Conservation (phyloP, 805 yeast species). For the Cephaloascus albidus region DNA sequence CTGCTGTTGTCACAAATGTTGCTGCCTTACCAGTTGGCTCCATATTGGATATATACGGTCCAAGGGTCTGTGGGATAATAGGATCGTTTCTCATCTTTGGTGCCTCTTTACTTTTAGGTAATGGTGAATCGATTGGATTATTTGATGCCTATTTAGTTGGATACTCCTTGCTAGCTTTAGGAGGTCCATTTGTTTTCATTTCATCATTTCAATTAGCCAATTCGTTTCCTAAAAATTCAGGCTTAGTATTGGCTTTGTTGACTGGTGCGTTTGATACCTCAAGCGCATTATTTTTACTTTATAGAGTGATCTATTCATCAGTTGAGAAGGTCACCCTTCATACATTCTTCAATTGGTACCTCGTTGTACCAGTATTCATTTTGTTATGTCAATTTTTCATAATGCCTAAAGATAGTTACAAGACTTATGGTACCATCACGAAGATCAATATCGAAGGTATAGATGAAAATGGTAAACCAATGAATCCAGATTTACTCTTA, state of each 20-base stretch:
- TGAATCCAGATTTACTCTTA: conserved; percentile 34
- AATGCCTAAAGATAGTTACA: conserved; percentile 76
- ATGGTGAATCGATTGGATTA: conserved; percentile 19
- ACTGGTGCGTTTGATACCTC: conserved; percentile 95
- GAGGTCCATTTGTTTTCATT: conserved; percentile 91
- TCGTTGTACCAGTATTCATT: conserved; percentile 73
- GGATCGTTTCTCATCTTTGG: conserved; percentile 54
- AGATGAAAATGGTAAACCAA: conserved; percentile 57
- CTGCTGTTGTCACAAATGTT: conserved; percentile 81
- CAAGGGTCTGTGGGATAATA: conserved; percentile 64
- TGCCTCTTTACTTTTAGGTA: conserved; percentile 43
- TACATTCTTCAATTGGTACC: conserved; percentile 56
- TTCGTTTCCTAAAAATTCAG: conserved; percentile 75
- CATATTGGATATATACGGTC: conserved; percentile 72
- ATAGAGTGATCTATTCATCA: conserved; percentile 54
- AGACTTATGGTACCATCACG: conserved; percentile 58
- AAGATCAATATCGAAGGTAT: conserved; percentile 66
- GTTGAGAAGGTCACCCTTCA: conserved; percentile 31
- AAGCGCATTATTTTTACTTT: conserved; percentile 74
- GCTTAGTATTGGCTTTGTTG: conserved; percentile 68
- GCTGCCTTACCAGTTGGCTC: conserved; percentile 78
- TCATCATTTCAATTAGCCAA: conserved; percentile 87
- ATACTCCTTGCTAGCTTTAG: conserved; percentile 68
- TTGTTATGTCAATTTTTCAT: conserved; percentile 61
- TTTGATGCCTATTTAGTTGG: conserved; percentile 69